Conservation (phyloP, 352 stramenopile species). For the Phytophthora pinifolia region DNA sequence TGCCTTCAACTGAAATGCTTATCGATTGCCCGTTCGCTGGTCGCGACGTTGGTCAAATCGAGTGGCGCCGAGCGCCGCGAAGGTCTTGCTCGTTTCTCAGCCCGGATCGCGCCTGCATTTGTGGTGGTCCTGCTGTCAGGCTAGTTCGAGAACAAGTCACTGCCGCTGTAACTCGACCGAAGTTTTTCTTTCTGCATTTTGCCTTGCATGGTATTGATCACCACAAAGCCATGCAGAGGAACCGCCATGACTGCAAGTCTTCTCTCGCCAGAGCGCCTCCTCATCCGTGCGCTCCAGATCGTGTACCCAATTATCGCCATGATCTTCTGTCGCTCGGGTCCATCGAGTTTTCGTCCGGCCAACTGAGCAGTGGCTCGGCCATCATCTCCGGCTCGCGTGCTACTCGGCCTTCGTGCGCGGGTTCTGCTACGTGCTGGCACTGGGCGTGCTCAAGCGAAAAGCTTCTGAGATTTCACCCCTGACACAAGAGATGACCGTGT, state of each 20-base stretch:
- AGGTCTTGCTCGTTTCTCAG: too few relatives aligned
- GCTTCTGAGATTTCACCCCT: too few relatives aligned
- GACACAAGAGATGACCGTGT: too few relatives aligned
- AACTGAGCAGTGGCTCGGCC: constrained; percentile 37
- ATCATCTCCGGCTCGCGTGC: constrained; percentile 41
- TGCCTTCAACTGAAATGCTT: too few relatives aligned
- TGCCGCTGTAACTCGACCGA: too few relatives aligned
- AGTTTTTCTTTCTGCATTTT: constrained; percentile 1
- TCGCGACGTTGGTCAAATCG: too few relatives aligned
- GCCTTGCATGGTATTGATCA: constrained; percentile 26
- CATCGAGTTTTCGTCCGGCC: constrained; percentile 40
- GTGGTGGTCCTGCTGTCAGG: too few relatives aligned
- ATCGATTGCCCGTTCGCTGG: too few relatives aligned
- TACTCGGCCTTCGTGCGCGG: constrained; percentile 42
- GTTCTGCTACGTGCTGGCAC: constrained; percentile 37
- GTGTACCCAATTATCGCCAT: constrained; percentile 34
- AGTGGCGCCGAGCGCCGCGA: too few relatives aligned
- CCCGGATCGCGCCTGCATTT: too few relatives aligned
- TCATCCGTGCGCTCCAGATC: constrained; percentile 33
- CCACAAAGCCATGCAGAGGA: not conserved
- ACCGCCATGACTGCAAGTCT: constrained; percentile 12
- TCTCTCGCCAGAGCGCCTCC: constrained; percentile 22
- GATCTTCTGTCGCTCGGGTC: constrained; percentile 50
- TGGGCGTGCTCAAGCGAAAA: constrained; percentile 28
- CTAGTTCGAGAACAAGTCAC: too few relatives aligned